phyloP scores from a whole-genome alignment of 2,329 filamentous ascomycete genomes.

The Teratosphaeriaceae sp. region DNA sequence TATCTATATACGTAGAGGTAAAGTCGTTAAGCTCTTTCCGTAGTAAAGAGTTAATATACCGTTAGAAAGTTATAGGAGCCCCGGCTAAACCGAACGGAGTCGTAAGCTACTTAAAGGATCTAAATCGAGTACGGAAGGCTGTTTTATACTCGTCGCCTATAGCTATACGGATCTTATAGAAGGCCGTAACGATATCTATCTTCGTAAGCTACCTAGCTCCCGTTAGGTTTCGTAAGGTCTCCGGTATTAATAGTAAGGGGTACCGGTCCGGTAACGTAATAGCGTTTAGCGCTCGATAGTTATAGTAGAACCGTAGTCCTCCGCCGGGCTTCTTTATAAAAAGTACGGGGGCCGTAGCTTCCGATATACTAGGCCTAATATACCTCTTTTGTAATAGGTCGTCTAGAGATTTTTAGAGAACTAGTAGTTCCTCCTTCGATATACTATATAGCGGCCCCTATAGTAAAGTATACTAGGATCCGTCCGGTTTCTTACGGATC shows the following conservation, averaged over 20 bases:
- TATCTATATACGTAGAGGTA: constrained; percentile 4
- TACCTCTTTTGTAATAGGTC: constrained; percentile 2
- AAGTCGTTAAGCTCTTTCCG: constrained; percentile 11
- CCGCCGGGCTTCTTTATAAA: constrained; percentile 3
- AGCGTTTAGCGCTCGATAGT: constrained; percentile 2
- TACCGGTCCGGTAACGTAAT: constrained; percentile 1
- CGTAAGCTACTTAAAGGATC: constrained; percentile 15
- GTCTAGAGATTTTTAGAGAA: constrained; percentile 2
- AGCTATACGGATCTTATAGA: constrained; percentile 4
- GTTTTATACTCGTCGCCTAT: constrained; percentile 4
- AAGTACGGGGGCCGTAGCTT: neutral
- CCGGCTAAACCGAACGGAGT: constrained; percentile 17
- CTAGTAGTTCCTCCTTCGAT: neutral
- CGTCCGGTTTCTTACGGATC: constrained; percentile 3
- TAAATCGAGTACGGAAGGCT: constrained; percentile 1
- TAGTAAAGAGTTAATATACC: constrained; percentile 8
- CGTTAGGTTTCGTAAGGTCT: constrained; percentile 4
- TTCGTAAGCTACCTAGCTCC: constrained; percentile 4
- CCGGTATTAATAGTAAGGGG: constrained; percentile 2
- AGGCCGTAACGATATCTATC: constrained; percentile 1
- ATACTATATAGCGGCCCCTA: constrained; percentile 7
- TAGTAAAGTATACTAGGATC: neutral
- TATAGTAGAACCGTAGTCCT: neutral
- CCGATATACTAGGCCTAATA: neutral
- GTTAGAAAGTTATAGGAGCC: constrained; percentile 16